These are phyloP conservation scores for Schwanniomyces pseudopolymorphus DNA, from an alignment of 805 yeast genomes.

Conservation along the genomic window DNA sequence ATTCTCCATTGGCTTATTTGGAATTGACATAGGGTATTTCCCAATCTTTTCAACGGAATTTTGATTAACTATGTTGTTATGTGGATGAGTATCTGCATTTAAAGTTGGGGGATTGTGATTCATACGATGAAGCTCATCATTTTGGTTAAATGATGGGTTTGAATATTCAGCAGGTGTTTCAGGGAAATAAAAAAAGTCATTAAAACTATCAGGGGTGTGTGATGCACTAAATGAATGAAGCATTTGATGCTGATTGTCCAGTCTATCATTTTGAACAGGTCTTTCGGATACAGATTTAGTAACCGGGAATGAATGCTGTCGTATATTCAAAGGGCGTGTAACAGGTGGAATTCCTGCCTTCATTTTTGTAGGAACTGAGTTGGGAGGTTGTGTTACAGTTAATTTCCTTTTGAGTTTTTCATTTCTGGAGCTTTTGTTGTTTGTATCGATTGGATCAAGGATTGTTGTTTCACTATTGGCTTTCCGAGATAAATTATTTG, in stretches of 20 bases:
- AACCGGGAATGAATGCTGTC: slow-evolving; percentile 15
- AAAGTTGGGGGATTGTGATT: not conserved
- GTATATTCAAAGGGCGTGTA: slow-evolving; percentile 10
- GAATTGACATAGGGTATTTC: not conserved
- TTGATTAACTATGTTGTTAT: not conserved
- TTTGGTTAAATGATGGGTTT: not conserved
- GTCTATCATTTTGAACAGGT: not conserved
- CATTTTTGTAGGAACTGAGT: slow-evolving; percentile 3
- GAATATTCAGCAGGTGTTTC: not conserved
- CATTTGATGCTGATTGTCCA: not conserved
- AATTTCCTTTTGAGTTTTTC: slow-evolving; percentile 1
- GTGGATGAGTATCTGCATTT: not conserved
- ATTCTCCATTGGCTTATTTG: slow-evolving; percentile 1
- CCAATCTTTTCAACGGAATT: not conserved
- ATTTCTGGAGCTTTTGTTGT: not conserved
- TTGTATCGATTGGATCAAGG: not conserved
- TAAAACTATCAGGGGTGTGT: slow-evolving; percentile 3
- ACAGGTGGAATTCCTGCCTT: slow-evolving; percentile 3
- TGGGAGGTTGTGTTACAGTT: not conserved
- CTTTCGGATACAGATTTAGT: not conserved
- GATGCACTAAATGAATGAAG: slow-evolving; percentile 1
- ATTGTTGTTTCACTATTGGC: not conserved
- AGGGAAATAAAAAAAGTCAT: slow-evolving; percentile 4
- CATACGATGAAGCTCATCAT: not conserved
- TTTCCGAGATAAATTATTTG: not conserved